These are phyloP conservation scores for Ophiostoma ulmi DNA, from an alignment of 2,329 filamentous ascomycete species.

Conservation along the genomic window DNA sequence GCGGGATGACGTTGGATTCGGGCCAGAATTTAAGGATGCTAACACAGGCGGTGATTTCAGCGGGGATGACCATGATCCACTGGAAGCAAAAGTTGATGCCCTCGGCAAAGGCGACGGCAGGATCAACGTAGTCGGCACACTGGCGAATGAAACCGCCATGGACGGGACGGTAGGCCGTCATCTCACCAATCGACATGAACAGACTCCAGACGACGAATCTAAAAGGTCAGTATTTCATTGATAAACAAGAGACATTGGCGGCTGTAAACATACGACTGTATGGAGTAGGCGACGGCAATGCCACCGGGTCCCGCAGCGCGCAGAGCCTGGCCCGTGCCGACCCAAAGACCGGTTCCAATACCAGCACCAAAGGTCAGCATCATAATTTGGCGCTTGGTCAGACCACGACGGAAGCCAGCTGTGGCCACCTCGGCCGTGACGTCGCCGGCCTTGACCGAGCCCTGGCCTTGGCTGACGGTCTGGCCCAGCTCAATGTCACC, in stretches of 20 bases:
- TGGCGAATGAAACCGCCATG: background rate
- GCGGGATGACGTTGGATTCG: background rate
- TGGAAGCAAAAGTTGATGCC: background rate
- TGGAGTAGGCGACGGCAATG: conserved; percentile 4
- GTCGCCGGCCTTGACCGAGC: background rate
- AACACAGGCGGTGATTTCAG: conserved; percentile 5
- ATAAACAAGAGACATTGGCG: too few relatives aligned
- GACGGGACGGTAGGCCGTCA: conserved; percentile 6
- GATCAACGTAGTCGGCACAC: conserved; percentile 3
- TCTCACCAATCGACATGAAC: conserved; percentile 8
- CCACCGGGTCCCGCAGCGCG: background rate
- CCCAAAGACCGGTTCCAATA: conserved; percentile 4
- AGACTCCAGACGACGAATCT: background rate
- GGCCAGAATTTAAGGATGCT: background rate
- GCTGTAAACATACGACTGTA: background rate
- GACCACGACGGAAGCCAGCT: background rate
- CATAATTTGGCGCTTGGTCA: conserved; percentile 7
- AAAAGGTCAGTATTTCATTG: background rate
- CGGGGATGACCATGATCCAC: conserved; percentile 6
- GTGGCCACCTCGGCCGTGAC: background rate
- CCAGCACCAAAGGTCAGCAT: conserved; percentile 11
- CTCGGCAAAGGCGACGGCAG: background rate
- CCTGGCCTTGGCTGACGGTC: background rate
- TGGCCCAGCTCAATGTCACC: background rate
- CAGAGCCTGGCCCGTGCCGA: conserved; percentile 3